Evolutionary conservation across 139 green algal species (phyloP).

Genomic region (Penium margaritaceum): DNA sequence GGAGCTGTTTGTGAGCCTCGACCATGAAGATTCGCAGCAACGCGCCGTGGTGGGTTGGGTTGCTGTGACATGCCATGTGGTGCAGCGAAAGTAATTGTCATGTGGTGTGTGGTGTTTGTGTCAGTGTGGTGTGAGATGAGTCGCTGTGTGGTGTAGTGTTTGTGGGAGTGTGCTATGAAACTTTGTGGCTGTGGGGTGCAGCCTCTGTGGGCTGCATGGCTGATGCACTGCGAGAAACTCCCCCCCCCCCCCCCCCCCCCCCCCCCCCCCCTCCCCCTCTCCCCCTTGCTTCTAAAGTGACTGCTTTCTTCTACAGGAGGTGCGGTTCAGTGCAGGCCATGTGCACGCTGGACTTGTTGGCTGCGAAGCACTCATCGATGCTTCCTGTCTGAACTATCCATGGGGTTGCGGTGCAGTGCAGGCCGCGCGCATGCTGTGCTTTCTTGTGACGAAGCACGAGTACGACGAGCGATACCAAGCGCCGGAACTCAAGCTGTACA

Average conservation of each 20-base stretch:
- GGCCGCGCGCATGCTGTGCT: constrained; percentile 21
- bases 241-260: background rate
- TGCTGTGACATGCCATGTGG: background rate
- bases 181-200: too few species aligned
- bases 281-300: background rate
- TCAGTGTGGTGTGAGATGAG: too few species aligned
- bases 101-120: too few species aligned
- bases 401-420: constrained; percentile 1
- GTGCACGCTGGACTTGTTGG: background rate
- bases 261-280: background rate
- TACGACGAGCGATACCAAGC: constrained; percentile 24
- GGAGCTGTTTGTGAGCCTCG: constrained; percentile 41
- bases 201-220: too few species aligned
- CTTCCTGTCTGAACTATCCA: too few species aligned
- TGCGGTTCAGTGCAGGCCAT: too few species aligned
- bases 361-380: too few species aligned
- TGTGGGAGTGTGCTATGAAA: too few species aligned
- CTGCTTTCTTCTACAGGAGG: too few species aligned
- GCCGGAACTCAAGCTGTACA: constrained; percentile 29
- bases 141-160: too few species aligned
- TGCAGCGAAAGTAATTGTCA: background rate
- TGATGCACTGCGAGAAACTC: too few species aligned
- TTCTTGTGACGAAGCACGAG: constrained; percentile 36
- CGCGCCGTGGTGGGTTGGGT: constrained; percentile 23
- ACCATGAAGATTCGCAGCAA: constrained; percentile 36